These are phyloP conservation scores for Silene uniflora DNA, from an alignment of 148 eudicot genomes.

Conservation along the genomic window DNA sequence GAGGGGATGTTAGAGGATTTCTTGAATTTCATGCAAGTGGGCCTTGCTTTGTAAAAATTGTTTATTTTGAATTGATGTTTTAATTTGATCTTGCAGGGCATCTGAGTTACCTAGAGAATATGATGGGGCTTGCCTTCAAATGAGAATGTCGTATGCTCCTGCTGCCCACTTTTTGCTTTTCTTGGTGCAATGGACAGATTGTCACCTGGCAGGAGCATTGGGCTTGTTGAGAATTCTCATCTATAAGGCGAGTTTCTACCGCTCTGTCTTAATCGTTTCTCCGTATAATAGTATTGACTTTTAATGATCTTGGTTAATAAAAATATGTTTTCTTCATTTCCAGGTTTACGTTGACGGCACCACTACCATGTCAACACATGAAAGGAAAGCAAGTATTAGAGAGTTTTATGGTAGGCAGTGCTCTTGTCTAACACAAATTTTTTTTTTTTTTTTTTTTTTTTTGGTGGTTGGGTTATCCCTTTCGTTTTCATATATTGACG, in stretches of 20 bases:
- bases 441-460: too few relatives aligned
- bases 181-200: slow-evolving; percentile 95
- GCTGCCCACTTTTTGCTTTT: slow-evolving; percentile 92
- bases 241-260: slow-evolving; percentile 54
- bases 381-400: slow-evolving; percentile 86
- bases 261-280: background rate
- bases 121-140: slow-evolving; percentile 90
- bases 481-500: slow-evolving; percentile 10
- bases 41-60: slow-evolving; percentile 10
- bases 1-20: background rate
- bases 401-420: slow-evolving; percentile 74
- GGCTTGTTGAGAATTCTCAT: slow-evolving; percentile 81
- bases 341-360: slow-evolving; percentile 98
- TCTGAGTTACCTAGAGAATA: slow-evolving; percentile 83
- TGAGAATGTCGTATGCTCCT: slow-evolving; percentile 97
- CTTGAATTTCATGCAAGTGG: slow-evolving; percentile 7
- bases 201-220: slow-evolving; percentile 87
- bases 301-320: background rate
- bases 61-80: background rate
- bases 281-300: background rate
- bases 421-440: slow-evolving; percentile 7
- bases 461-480: background rate
- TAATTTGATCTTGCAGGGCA: slow-evolving; percentile 45
- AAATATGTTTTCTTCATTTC: background rate
- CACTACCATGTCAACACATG: slow-evolving; percentile 93